A percentile compares a stretch with the other conserved stretches of the same genome.
Evolutionary conservation across 2,329 filamentous ascomycete species (phyloP).

Genomic region (Cercospora nicotianae): DNA sequence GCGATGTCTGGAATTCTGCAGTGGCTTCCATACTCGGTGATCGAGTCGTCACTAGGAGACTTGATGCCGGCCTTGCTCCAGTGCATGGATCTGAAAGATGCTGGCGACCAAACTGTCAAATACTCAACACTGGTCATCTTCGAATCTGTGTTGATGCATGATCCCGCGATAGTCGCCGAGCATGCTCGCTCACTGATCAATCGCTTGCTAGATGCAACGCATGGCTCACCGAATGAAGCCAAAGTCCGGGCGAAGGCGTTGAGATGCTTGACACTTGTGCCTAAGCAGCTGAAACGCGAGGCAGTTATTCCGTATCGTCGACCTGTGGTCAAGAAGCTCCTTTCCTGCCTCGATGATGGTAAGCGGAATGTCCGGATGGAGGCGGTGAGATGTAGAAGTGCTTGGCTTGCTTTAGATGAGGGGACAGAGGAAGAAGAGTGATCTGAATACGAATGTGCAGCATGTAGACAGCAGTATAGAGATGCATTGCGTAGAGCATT

Average conservation of each 20-base stretch:
- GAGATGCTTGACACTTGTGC: conserved; percentile 50
- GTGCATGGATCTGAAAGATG: conserved; percentile 53
- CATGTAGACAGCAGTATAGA: neutral
- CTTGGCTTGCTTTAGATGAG: conserved; percentile 62
- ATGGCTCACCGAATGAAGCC: conserved; percentile 36
- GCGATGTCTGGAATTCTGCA: conserved; percentile 63
- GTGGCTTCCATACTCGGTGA: conserved; percentile 59
- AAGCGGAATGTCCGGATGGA: conserved; percentile 63
- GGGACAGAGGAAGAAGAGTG: conserved; percentile 54
- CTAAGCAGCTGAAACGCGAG: conserved; percentile 50
- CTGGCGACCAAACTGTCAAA: conserved; percentile 55
- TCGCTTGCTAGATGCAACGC: conserved; percentile 52
- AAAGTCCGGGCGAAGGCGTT: conserved; percentile 52
- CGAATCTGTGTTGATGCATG: conserved; percentile 58
- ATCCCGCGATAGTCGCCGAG: conserved; percentile 54
- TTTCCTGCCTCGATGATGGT: conserved; percentile 59
- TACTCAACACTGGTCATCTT: conserved; percentile 61
- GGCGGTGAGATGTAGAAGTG: conserved; percentile 61
- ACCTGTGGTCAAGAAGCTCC: conserved; percentile 58
- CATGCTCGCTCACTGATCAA: conserved; percentile 59
- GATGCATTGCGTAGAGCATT: neutral
- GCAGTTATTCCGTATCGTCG: conserved; percentile 58
- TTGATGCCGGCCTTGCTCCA: conserved; percentile 63
- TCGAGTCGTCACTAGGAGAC: conserved; percentile 59
- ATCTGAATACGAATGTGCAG: neutral